Conservation (phyloP, 139 green algal genomes). For the Pedinophyceae sp. region DNA sequence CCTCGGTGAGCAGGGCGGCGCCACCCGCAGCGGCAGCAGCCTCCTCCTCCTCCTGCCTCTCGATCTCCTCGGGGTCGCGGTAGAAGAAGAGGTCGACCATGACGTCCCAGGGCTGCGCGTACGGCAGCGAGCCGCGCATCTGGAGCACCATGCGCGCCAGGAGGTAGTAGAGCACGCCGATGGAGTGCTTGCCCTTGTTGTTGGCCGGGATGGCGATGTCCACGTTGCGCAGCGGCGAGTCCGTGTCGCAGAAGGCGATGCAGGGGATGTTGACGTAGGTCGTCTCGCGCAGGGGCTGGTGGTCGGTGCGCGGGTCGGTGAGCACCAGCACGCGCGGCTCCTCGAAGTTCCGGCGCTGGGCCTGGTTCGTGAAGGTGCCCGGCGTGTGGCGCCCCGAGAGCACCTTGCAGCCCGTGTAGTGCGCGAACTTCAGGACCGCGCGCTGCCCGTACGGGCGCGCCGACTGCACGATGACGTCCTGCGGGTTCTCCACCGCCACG, state of each 20-base stretch:
- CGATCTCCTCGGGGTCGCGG: slow-evolving; percentile 69
- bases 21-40: too few species aligned
- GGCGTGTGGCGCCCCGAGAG: slow-evolving; percentile 96
- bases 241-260: slow-evolving; percentile 98
- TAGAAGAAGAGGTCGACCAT: slow-evolving; percentile 99
- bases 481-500: slow-evolving; percentile 95
- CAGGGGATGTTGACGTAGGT: slow-evolving; percentile 97
- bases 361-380: slow-evolving; percentile 98
- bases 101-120: slow-evolving; percentile 67
- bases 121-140: slow-evolving; percentile 75
- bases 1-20: too few species aligned
- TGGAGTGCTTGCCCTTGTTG: slow-evolving; percentile 92
- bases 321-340: slow-evolving; percentile 94
- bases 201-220: slow-evolving; percentile 99
- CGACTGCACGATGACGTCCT: slow-evolving; percentile 60
- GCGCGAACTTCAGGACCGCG: slow-evolving; percentile 96
- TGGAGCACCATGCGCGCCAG: slow-evolving; percentile 88
- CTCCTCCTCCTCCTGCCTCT: slow-evolving; percentile 46
- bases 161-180: slow-evolving; percentile 93
- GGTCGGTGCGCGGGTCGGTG: slow-evolving; percentile 73
- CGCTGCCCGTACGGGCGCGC: slow-evolving; percentile 87
- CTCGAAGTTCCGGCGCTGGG: slow-evolving; percentile 91
- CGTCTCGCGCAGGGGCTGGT: slow-evolving; percentile 84
- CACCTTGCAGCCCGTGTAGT: slow-evolving; percentile 87
- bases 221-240: slow-evolving; percentile 79